These are phyloP conservation scores for Glomus cerebriforme DNA, from an alignment of 192 early-diverging fungal species.

Conservation along the genomic window DNA sequence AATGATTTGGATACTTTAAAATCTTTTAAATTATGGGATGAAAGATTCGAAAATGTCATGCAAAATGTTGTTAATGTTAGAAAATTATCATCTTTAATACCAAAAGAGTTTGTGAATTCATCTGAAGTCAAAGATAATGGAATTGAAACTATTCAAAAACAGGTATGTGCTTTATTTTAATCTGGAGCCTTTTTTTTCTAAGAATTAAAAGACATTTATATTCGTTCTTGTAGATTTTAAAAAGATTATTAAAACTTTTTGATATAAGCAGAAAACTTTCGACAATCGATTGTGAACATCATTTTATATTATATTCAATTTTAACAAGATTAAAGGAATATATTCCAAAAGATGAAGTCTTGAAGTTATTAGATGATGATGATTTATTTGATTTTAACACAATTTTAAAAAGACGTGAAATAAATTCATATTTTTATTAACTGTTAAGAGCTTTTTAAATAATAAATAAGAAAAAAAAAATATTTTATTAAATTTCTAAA, in stretches of 20 bases:
- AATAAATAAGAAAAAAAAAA: no score
- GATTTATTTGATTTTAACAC: not conserved
- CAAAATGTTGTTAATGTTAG: not conserved
- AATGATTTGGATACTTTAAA: not conserved
- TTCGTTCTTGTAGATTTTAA: constrained; percentile 9
- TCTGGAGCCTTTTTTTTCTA: not conserved
- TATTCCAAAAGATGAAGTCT: not conserved
- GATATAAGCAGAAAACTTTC: not conserved
- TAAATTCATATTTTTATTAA: not conserved
- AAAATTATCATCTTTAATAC: not conserved
- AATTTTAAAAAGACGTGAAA: not conserved
- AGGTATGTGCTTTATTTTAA: not conserved
- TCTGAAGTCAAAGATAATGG: not conserved
- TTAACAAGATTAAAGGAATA: not conserved
- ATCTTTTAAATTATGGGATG: not conserved
- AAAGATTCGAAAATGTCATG: not conserved
- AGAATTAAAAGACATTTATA: not conserved
- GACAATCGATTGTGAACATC: not conserved
- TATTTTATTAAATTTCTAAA: no score
- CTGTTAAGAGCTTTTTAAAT: no score
- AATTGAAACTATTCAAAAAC: not conserved
- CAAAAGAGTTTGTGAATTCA: constrained; percentile 5
- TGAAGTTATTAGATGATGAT: not conserved
- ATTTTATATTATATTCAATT: constrained; percentile 10
- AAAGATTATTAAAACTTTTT: constrained; percentile 1